phyloP scores from a whole-genome alignment of 257 asterid genomes.

The Thymus quinquecostatus region DNA sequence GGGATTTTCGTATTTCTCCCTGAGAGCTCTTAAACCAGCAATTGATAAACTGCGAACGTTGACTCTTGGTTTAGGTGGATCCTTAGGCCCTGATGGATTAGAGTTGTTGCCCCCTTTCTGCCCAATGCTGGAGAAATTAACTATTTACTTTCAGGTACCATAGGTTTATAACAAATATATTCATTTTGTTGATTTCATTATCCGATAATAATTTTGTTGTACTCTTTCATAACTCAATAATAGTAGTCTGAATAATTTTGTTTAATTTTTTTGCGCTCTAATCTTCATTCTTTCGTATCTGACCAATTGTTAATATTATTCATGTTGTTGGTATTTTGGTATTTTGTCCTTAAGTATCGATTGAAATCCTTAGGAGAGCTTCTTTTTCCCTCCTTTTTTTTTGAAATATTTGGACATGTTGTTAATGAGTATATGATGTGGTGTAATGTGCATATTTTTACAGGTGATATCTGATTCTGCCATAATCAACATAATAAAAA shows the following conservation, averaged over 20 bases:
- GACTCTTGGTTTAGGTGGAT: constrained; percentile 82
- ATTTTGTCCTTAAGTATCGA: too few relatives aligned
- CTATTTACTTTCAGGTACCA: constrained; percentile 82
- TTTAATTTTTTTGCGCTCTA: constrained; percentile 2
- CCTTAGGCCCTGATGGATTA: constrained; percentile 75
- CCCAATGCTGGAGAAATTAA: constrained; percentile 73
- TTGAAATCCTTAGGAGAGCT: too few relatives aligned
- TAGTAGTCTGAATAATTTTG: constrained; percentile 14
- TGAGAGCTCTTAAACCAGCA: constrained; percentile 68
- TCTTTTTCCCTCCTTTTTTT: too few relatives aligned
- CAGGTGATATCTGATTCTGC: constrained; percentile 79
- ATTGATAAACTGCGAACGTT: constrained; percentile 55
- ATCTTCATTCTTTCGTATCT: too few relatives aligned
- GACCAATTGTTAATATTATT: too few relatives aligned
- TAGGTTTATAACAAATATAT: constrained; percentile 10
- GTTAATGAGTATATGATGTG: neutral
- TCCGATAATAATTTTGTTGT: constrained; percentile 10
- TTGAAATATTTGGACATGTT: too few relatives aligned
- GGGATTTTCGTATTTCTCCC: constrained; percentile 74
- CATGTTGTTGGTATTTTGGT: too few relatives aligned
- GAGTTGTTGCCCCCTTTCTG: constrained; percentile 59
- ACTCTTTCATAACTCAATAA: constrained; percentile 22
- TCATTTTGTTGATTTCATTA: constrained; percentile 2
- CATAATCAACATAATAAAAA: constrained; percentile 46
- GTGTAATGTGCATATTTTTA: constrained; percentile 30